Conservation (phyloP, 345 rosid species). For the Raphanus raphanistrum region DNA sequence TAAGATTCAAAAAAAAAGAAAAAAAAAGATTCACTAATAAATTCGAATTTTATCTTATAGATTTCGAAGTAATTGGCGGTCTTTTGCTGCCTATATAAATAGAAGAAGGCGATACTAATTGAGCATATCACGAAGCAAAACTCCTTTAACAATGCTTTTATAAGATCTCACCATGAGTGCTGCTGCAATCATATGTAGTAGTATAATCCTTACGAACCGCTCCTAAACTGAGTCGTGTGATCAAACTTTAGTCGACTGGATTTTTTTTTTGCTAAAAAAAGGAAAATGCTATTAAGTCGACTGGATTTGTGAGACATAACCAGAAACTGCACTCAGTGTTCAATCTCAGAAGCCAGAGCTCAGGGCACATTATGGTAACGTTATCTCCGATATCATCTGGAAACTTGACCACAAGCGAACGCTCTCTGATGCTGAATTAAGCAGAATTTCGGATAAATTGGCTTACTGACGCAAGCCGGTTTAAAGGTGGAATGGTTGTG, state of each 20-base stretch:
- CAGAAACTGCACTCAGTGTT: not conserved
- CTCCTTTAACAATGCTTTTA: too few species aligned
- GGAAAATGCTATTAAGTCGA: not conserved
- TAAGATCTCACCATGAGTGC: not conserved
- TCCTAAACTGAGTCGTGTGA: not conserved
- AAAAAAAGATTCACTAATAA: too few species aligned
- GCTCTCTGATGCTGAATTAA: not conserved
- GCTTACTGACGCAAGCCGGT: not conserved
- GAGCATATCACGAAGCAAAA: too few species aligned
- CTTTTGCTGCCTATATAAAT: too few species aligned
- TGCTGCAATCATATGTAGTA: too few species aligned
- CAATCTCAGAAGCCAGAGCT: not conserved
- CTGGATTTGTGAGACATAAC: not conserved
- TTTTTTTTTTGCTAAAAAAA: too few species aligned
- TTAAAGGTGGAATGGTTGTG: not conserved
- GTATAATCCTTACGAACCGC: not conserved
- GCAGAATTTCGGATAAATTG: not conserved
- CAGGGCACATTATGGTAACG: not conserved
- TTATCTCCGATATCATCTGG: not conserved
- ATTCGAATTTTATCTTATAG: too few species aligned
- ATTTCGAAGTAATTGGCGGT: too few species aligned
- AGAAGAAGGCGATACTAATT: too few species aligned
- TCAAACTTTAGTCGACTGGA: not conserved
- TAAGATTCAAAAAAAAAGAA: too few species aligned
- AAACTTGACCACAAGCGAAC: not conserved